A percentile compares a stretch with the other conserved stretches of the same genome.
phyloP scores from a whole-genome alignment of 345 rosid genomes.

The Clarkia xantiana region DNA sequence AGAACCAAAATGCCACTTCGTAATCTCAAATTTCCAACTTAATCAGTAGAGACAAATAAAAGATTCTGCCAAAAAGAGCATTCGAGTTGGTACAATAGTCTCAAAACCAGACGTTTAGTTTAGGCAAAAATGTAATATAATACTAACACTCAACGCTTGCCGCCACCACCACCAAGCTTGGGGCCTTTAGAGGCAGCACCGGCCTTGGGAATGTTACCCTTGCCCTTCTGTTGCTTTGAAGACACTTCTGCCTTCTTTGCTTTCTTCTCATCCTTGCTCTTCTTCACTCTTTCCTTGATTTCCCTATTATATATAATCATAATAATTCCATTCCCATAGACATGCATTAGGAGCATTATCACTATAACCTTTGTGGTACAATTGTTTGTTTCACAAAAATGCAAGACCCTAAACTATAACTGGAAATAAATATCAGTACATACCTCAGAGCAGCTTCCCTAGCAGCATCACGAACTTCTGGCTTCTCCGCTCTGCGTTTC shows the following conservation, averaged over 20 bases:
- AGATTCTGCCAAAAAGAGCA: too few species aligned
- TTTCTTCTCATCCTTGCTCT: conserved; percentile 12
- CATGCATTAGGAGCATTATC: neutral
- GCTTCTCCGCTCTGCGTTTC: conserved; percentile 47
- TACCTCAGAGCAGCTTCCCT: conserved; percentile 46
- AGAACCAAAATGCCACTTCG: too few species aligned
- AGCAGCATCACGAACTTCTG: conserved; percentile 57
- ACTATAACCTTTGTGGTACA: too few species aligned
- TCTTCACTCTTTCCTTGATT: conserved; percentile 12
- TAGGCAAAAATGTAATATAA: too few species aligned
- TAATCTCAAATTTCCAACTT: too few species aligned
- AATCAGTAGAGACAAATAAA: too few species aligned
- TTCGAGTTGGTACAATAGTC: too few species aligned
- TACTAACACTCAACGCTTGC: neutral
- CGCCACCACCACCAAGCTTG: conserved; percentile 8
- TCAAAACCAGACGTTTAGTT: too few species aligned
- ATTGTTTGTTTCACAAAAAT: neutral
- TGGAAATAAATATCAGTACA: neutral
- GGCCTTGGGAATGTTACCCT: conserved; percentile 5
- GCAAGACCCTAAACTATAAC: too few species aligned
- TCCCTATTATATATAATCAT: too few species aligned
- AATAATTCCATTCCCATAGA: neutral
- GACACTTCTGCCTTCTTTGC: conserved; percentile 9
- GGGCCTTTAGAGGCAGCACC: conserved; percentile 8
- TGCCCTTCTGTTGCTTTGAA: conserved; percentile 6